phyloP scores from a whole-genome alignment of 495 filamentous ascomycete species.

The Penicillium coffeae region DNA sequence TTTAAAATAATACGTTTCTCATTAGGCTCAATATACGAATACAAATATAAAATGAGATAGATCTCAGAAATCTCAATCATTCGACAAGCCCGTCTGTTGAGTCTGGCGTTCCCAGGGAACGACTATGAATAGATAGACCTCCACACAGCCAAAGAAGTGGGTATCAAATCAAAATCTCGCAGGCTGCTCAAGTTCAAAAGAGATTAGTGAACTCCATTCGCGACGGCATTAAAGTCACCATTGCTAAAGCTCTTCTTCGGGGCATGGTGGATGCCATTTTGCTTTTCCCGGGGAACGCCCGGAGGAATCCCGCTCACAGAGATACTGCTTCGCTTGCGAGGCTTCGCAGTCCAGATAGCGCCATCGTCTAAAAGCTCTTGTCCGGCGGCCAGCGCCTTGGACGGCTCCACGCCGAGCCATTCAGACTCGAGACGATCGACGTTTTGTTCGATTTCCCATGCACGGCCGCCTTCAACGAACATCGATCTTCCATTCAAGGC shows the following conservation, averaged over 20 bases:
- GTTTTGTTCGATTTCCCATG: constrained; percentile 47
- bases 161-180: not conserved
- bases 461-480: constrained; percentile 45
- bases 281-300: constrained; percentile 18
- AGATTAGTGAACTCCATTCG: constrained; percentile 16
- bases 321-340: constrained; percentile 19
- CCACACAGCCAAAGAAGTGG: not conserved
- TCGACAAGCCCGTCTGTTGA: not conserved
- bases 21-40: not conserved
- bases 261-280: constrained; percentile 7
- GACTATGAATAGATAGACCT: not conserved
- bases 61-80: not conserved
- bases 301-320: constrained; percentile 19
- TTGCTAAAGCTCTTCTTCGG: constrained; percentile 7
- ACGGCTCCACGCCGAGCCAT: constrained; percentile 45
- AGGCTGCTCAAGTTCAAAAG: too few species aligned
- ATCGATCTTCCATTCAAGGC: constrained; percentile 42
- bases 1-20: not conserved
- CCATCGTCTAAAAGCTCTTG: constrained; percentile 37
- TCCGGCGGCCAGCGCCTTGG: constrained; percentile 30
- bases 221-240: constrained; percentile 8
- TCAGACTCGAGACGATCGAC: constrained; percentile 36
- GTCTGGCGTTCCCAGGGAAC: not conserved
- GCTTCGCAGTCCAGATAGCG: constrained; percentile 18
- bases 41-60: not conserved